Percentiles rank a stretch among this genome's conserved stretches.
These are phyloP conservation scores for Talaromyces atroroseus DNA, from an alignment of 2,329 filamentous ascomycete genomes.

Conservation along the genomic window DNA sequence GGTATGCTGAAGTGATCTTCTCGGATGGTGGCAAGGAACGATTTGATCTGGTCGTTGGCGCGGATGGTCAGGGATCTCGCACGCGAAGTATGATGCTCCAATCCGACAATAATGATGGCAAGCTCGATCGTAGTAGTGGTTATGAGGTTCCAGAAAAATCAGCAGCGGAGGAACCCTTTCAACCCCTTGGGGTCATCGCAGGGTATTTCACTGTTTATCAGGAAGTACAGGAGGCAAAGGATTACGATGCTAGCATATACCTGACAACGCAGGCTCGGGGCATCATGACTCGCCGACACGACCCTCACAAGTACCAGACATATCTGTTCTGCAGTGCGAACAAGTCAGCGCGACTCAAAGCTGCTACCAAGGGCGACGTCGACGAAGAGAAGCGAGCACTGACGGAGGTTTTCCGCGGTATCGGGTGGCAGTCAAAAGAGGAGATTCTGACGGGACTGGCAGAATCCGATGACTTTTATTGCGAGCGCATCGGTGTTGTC, in stretches of 20 bases:
- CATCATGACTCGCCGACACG: conserved; percentile 40
- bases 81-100: conserved; percentile 20
- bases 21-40: conserved; percentile 18
- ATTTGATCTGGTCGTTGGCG: conserved; percentile 27
- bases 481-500: conserved; percentile 42
- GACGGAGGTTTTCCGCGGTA: conserved; percentile 35
- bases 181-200: conserved; percentile 22
- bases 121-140: no score
- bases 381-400: conserved; percentile 38
- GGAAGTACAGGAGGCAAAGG: conserved; percentile 22
- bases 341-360: conserved; percentile 22
- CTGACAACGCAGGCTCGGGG: conserved; percentile 30
- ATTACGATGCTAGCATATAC: conserved; percentile 34
- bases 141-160: not conserved
- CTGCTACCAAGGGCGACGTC: conserved; percentile 26
- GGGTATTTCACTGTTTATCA: conserved; percentile 36
- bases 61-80: conserved; percentile 25
- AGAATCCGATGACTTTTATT: conserved; percentile 42
- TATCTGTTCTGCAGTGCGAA: conserved; percentile 30
- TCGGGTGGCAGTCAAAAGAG: conserved; percentile 43
- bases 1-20: conserved; percentile 20
- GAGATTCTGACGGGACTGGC: conserved; percentile 38
- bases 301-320: conserved; percentile 32
- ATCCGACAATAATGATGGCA: conserved; percentile 14
- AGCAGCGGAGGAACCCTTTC: conserved; percentile 11